Base-by-base conservation (phyloP, 2,329 filamentous ascomycete species). In the Trichoderma polysporum region DNA sequence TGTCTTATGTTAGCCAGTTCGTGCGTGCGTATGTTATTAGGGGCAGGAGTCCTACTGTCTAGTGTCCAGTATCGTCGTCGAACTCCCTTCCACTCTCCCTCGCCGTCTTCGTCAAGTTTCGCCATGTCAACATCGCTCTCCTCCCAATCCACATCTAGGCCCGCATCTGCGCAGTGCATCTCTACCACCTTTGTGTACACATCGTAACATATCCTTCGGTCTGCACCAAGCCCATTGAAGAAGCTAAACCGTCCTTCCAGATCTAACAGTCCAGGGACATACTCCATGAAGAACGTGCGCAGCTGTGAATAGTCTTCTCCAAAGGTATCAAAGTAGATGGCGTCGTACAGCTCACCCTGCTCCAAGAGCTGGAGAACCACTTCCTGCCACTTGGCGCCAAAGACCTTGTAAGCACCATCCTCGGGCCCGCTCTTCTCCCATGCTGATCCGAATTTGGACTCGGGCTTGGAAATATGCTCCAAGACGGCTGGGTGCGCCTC, bases 271-370 rank as follows among this genome's bases (percentile, higher is more conserved):
- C 88, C 90, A 35, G 95, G 92, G 12, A 98, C 89, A 72, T 91
- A 88, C 77, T 98, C 95, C 2, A 86, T 90, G 76, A 98, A 97
- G 81, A 98, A 97, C 68, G 89, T 84, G 54, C 90, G 90, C 31
- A 98, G 87, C 76, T 94, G 91, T 2, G 84, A 83, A 79, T 98
- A 99, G 70, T 95, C 92, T 80, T 99, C 95, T 7, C 93, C 95
- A 77, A 98, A 98, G 0, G 95, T 99, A 76, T 99, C 95, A 75
- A 97, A 98, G 82, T 98, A 99, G 71, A 99, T 92, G 31, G 90
- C 92, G 75, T 97, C 92, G 74, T 94, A 94, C 13, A 88, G 81
- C 73, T 90, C 85, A 10, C 90, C 91, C 47, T 87, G 80, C 68
- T 87, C 86, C 1, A 94, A 80, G 8, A 97, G 81, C 59, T 82